Conservation (phyloP, 805 yeast species). For the Monosporozyma yasuniensis region DNA sequence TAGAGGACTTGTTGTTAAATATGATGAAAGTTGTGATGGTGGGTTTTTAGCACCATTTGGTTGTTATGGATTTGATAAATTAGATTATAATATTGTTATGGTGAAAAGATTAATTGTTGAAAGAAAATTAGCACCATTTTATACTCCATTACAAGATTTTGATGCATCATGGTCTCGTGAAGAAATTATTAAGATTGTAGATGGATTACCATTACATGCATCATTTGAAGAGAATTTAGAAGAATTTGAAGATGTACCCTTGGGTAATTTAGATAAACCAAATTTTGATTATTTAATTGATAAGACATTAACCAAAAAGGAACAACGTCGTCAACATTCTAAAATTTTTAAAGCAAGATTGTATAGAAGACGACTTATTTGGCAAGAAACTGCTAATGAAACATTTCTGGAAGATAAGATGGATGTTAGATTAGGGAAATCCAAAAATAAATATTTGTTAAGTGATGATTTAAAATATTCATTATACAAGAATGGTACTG, state of each 20-base stretch:
- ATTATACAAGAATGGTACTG: conserved; percentile 60
- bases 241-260: conserved; percentile 29
- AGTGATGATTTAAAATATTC: conserved; percentile 39
- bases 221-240: conserved; percentile 33
- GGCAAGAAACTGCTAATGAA: conserved; percentile 51
- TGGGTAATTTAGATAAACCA: conserved; percentile 20
- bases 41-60: conserved; percentile 91
- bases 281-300: conserved; percentile 28
- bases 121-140: conserved; percentile 81
- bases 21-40: conserved; percentile 77
- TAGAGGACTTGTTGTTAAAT: conserved; percentile 47
- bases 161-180: conserved; percentile 63
- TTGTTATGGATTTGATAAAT: conserved; percentile 60
- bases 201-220: conserved; percentile 49
- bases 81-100: conserved; percentile 63
- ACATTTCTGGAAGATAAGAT: conserved; percentile 47
- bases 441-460: conserved; percentile 28
- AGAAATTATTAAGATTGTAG: conserved; percentile 48
- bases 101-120: conserved; percentile 65
- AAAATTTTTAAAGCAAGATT: conserved; percentile 29
- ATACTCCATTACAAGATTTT: conserved; percentile 77
- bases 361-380: conserved; percentile 36
- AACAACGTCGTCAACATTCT: conserved; percentile 23
- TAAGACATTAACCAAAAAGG: conserved; percentile 21
- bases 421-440: conserved; percentile 32